Conservation (phyloP, 2,329 filamentous ascomycete genomes). For the Colletotrichum siamense region DNA sequence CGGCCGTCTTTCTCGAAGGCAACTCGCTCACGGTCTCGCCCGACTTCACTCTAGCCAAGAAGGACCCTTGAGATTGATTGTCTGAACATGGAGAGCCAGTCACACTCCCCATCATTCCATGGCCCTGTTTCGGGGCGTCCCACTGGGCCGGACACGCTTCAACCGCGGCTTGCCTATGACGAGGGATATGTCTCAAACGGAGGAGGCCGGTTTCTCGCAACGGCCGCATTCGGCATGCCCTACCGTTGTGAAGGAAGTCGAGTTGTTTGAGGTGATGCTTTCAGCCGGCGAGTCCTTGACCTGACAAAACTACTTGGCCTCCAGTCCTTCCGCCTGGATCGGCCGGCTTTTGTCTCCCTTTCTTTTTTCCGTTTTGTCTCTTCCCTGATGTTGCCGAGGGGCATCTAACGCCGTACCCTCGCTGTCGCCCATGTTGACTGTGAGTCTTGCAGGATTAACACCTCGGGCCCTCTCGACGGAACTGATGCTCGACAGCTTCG, state of each 20-base stretch:
- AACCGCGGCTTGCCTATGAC: neutral
- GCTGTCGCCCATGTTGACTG: neutral
- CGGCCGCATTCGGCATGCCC: constrained; percentile 9
- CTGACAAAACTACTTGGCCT: neutral
- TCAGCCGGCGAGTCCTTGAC: neutral
- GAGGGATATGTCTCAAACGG: neutral
- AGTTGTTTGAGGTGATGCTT: neutral
- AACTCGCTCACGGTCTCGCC: neutral
- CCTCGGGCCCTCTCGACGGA: neutral
- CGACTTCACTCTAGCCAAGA: neutral
- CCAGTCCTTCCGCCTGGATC: neutral
- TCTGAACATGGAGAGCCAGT: neutral
- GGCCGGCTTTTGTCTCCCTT: neutral
- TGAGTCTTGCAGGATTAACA: neutral
- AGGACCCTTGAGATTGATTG: neutral
- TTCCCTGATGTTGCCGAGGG: neutral
- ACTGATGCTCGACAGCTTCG: neutral
- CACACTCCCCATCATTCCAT: neutral
- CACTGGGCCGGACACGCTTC: neutral
- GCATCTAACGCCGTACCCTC: neutral
- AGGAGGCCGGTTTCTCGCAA: neutral
- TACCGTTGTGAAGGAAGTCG: neutral
- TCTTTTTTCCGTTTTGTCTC: neutral
- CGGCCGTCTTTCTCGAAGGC: neutral
- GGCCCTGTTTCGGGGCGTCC: neutral